Conservation (phyloP, 2,329 filamentous ascomycete genomes). For the Orbilia brochopaga region DNA sequence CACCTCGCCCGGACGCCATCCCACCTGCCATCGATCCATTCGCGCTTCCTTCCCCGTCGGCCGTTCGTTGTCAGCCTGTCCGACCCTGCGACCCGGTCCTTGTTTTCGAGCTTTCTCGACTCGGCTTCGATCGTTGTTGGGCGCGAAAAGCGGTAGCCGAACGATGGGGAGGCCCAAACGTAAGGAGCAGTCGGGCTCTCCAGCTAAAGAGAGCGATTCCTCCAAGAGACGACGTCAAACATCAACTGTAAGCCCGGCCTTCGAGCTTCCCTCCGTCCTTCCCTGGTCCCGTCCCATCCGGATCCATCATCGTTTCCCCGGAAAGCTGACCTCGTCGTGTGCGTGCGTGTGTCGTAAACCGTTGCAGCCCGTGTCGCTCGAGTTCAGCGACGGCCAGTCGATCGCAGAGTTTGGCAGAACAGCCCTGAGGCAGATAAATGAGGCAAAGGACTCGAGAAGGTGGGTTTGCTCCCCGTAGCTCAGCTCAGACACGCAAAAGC, state of each 20-base stretch:
- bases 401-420: constrained; percentile 36
- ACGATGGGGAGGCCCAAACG: constrained; percentile 47
- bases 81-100: not conserved
- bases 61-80: constrained; percentile 6
- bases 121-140: constrained; percentile 20
- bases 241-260: constrained; percentile 24
- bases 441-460: constrained; percentile 41
- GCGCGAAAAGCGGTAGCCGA: constrained; percentile 28
- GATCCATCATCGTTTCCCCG: not conserved
- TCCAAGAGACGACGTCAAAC: constrained; percentile 39
- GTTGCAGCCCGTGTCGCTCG: constrained; percentile 31
- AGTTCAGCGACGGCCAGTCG: constrained; percentile 30
- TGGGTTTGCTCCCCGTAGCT: constrained; percentile 23
- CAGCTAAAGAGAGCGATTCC: constrained; percentile 36
- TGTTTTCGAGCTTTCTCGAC: constrained; percentile 8
- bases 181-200: constrained; percentile 48
- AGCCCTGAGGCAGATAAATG: constrained; percentile 19
- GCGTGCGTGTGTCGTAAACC: too few relatives aligned
- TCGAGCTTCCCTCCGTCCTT: not conserved
- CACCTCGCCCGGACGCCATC: constrained; percentile 11
- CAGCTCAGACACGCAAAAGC: not conserved
- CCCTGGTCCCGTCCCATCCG: not conserved
- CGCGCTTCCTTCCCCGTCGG: not conserved
- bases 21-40: constrained; percentile 5
- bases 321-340: constrained; percentile 18